Evolutionary conservation across 2,329 filamentous ascomycete species (phyloP), one percentile per base, ranked within the genome.

Genomic region (Aspergillus sp.): DNA sequence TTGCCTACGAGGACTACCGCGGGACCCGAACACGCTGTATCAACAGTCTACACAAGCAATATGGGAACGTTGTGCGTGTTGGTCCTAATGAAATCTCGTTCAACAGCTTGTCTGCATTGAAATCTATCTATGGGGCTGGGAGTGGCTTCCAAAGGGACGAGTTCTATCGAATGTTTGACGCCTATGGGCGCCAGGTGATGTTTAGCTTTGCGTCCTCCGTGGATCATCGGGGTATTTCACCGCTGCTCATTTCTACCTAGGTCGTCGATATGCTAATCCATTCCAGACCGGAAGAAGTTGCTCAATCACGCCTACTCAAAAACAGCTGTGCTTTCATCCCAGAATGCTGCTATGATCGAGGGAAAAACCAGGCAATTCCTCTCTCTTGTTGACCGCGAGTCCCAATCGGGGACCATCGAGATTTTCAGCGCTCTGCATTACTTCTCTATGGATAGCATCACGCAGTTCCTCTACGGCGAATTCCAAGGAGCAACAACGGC

Each of bases 81-180:
- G 73, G 72, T 0, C 79, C 79, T 0, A 69, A 73, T 46, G 77
- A 81, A 56, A 64, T 81, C 9, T 70, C 73, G 2, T 76, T 74
- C 60, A 74, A 72, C 53, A 71, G 64, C 29, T 64, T 80, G 0
- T 64, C 73, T 0, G 81, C 80, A 0, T 55, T 82, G 34, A 72
- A 75, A n/a, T 74, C 74, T 0, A 82, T 83, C 19, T 83, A 84
- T 61, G 79, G 80, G 0, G 75, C 80, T 1, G 80, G 81, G 1
- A 78, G 72, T 43, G 73, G 73, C 0, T 83, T 78, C 50, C 78
- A 77, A 38, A 65, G 79, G 36, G 80, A 79, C 0, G 44, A 47
- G 1, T 83, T 82, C 58, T 83, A 83, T 50, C 72, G 75, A 42
- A 81, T 83, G 76, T 83, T 83, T 53, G 78, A 81, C 56, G 77